Percentiles rank a stretch among this genome's conserved stretches.
These are phyloP conservation scores for Aegle marmelos DNA, from an alignment of 345 rosid species.

Conservation along the genomic window DNA sequence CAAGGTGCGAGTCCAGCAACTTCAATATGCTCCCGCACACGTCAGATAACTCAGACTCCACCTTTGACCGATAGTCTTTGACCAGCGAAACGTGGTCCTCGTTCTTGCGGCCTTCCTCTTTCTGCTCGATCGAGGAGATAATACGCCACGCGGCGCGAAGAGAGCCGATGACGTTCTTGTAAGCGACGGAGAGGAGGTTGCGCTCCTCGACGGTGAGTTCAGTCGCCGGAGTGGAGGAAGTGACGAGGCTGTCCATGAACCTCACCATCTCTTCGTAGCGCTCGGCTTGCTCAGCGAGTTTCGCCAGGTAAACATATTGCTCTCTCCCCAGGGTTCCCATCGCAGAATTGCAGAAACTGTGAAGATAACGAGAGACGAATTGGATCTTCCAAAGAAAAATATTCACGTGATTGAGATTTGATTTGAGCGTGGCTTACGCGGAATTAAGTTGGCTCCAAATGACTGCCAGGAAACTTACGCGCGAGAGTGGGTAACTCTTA, in stretches of 20 bases:
- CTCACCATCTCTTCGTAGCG: slow-evolving; percentile 13
- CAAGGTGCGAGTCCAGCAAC: slow-evolving; percentile 28
- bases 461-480: not conserved
- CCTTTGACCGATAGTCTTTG: slow-evolving; percentile 34
- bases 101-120: slow-evolving; percentile 46
- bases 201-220: slow-evolving; percentile 63
- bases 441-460: slow-evolving; percentile 9
- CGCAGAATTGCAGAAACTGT: not conserved
- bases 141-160: slow-evolving; percentile 61
- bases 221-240: slow-evolving; percentile 3
- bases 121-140: slow-evolving; percentile 36
- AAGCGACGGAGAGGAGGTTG: slow-evolving; percentile 59
- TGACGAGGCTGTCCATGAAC: slow-evolving; percentile 14
- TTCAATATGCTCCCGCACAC: slow-evolving; percentile 29
- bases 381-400: not conserved
- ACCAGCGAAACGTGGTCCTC: slow-evolving; percentile 45
- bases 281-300: slow-evolving; percentile 15
- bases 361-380: not conserved
- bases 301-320: slow-evolving; percentile 16
- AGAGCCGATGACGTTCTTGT: slow-evolving; percentile 61
- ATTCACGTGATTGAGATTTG: slow-evolving; percentile 14
- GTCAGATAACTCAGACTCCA: slow-evolving; percentile 29
- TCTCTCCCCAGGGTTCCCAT: slow-evolving; percentile 11
- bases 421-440: not conserved
- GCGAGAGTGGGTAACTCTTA: not conserved